Conservation (phyloP, 2,329 filamentous ascomycete species). For the Curvularia hawaiiensis region DNA sequence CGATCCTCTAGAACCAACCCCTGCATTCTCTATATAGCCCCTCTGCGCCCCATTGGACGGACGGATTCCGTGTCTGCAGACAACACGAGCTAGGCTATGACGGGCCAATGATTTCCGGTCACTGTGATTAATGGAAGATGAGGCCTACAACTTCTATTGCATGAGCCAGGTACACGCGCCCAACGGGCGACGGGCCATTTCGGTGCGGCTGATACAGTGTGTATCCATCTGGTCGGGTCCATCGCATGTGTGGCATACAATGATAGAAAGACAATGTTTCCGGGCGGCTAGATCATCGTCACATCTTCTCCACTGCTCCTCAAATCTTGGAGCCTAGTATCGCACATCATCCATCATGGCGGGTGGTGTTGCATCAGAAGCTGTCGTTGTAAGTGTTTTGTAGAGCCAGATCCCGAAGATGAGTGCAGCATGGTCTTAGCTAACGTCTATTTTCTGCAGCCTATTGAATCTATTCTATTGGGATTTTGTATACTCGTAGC, state of each 20-base stretch:
- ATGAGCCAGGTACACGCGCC: slow-evolving; percentile 5
- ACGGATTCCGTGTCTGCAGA: slow-evolving; percentile 4
- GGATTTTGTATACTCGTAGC: slow-evolving; percentile 19
- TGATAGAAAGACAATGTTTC: neutral
- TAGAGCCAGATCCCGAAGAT: neutral
- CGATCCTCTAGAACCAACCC: slow-evolving; percentile 2
- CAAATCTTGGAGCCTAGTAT: neutral
- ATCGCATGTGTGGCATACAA: neutral
- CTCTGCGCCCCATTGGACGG: neutral
- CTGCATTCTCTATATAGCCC: slow-evolving; percentile 3
- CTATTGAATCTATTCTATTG: slow-evolving; percentile 21
- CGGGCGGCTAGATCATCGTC: neutral
- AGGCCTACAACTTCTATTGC: slow-evolving; percentile 6
- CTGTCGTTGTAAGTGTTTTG: slow-evolving; percentile 17
- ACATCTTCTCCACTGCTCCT: neutral
- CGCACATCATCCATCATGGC: slow-evolving; percentile 6
- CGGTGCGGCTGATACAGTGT: slow-evolving; percentile 3
- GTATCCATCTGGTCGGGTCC: neutral
- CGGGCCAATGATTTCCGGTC: slow-evolving; percentile 3
- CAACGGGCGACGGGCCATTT: slow-evolving; percentile 1
- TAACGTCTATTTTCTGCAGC: slow-evolving; percentile 14
- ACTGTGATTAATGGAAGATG: slow-evolving; percentile 1
- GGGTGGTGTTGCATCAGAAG: slow-evolving; percentile 12
- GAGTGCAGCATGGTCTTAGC: neutral
- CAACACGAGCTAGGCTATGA: neutral